Evolutionary conservation across 1,284 basidiomycete species (phyloP).

Genomic region (Malassezia equina): DNA sequence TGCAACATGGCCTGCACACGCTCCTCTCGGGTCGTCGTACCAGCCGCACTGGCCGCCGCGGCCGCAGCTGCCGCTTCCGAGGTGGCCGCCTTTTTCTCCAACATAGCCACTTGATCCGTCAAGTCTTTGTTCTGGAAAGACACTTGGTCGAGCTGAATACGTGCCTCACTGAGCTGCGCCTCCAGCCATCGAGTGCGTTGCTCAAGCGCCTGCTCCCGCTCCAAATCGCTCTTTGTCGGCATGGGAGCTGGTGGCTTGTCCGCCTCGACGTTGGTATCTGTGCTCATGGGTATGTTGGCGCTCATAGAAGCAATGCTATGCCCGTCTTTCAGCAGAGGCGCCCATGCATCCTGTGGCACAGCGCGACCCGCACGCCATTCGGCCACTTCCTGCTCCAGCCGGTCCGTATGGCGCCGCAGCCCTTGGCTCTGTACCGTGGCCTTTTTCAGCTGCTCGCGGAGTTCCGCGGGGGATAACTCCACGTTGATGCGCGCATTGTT

Average conservation of each 20-base stretch:
- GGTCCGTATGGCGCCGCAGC: conserved; percentile 57
- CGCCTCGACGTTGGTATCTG: neutral
- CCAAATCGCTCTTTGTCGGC: neutral
- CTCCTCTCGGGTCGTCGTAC: neutral
- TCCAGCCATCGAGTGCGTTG: neutral
- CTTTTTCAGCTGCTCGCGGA: conserved; percentile 83
- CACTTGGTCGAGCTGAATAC: conserved; percentile 15
- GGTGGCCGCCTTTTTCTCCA: neutral
- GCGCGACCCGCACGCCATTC: conserved; percentile 80
- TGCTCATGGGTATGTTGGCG: neutral
- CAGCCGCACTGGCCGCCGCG: neutral
- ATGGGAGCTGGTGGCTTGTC: neutral
- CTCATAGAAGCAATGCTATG: neutral
- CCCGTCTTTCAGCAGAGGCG: neutral
- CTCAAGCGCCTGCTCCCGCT: neutral
- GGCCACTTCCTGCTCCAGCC: conserved; percentile 81
- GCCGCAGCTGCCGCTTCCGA: neutral
- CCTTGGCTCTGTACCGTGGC: conserved; percentile 49
- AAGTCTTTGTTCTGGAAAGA: conserved; percentile 69
- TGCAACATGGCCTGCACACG: conserved; percentile 9
- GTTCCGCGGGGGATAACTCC: conserved; percentile 88
- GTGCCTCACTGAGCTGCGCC: neutral
- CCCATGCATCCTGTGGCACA: conserved; percentile 56
- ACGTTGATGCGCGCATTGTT: conserved; percentile 98
- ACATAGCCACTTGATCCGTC: conserved; percentile 63